phyloP scores from a whole-genome alignment of 78 protist species.

The Dictyostelium purpureum region DNA sequence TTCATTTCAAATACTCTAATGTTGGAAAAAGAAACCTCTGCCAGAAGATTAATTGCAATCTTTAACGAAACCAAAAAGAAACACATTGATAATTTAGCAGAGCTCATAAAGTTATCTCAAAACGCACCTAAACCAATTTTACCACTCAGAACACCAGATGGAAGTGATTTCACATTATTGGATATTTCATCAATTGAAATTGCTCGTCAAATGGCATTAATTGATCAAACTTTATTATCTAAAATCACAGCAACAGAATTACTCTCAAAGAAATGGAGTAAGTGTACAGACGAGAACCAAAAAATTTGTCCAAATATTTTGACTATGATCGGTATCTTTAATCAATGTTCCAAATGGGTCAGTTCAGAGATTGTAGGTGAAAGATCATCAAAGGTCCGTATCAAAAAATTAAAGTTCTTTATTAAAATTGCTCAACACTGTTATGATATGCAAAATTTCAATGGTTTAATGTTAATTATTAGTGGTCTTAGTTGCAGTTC shows the following conservation, averaged over 20 bases:
- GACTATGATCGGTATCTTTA: slow-evolving; percentile 85
- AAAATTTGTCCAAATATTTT: slow-evolving; percentile 87
- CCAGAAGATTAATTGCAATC: slow-evolving; percentile 47
- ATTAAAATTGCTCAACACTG: slow-evolving; percentile 58
- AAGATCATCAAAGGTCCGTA: slow-evolving; percentile 28
- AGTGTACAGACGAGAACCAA: slow-evolving; percentile 32
- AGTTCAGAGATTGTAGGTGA: slow-evolving; percentile 56
- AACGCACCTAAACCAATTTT: slow-evolving; percentile 71
- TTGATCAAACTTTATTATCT: slow-evolving; percentile 68
- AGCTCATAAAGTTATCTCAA: slow-evolving; percentile 33
- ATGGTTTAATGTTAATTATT: slow-evolving; percentile 45
- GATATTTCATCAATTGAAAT: slow-evolving; percentile 81
- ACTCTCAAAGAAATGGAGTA: slow-evolving; percentile 85
- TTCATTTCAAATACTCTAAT: slow-evolving; percentile 45
- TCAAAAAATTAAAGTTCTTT: slow-evolving; percentile 55
- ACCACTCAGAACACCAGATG: slow-evolving; percentile 15
- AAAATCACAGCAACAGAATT: slow-evolving; percentile 83
- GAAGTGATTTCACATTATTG: background rate
- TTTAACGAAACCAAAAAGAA: slow-evolving; percentile 72
- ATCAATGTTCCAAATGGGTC: slow-evolving; percentile 66
- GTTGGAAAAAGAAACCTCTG: slow-evolving; percentile 62
- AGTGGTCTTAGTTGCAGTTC: slow-evolving; percentile 63
- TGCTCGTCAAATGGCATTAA: slow-evolving; percentile 87
- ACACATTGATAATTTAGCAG: slow-evolving; percentile 27
- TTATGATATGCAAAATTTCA: slow-evolving; percentile 62